Evolutionary conservation across 805 yeast species (phyloP).

Genomic region (Phaffomyces antillensis): DNA sequence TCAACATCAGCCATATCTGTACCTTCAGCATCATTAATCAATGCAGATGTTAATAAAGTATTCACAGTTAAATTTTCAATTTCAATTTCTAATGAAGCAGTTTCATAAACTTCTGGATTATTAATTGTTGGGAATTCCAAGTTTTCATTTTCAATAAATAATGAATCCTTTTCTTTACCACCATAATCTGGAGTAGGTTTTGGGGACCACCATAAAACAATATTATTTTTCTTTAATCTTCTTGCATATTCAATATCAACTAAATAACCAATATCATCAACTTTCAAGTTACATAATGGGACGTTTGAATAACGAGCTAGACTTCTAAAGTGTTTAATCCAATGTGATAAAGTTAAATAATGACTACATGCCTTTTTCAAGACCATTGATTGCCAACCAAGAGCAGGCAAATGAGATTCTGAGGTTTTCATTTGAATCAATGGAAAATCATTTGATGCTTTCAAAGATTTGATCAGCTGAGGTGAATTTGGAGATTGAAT

Average conservation of each 20-base stretch:
- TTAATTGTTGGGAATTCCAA: conserved; percentile 66
- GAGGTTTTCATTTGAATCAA: conserved; percentile 51
- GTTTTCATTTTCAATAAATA: conserved; percentile 44
- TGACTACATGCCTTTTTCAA: conserved; percentile 62
- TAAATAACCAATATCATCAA: conserved; percentile 69
- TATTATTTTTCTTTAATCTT: conserved; percentile 51
- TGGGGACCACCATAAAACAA: conserved; percentile 92
- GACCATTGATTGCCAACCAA: conserved; percentile 74
- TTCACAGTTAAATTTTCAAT: conserved; percentile 78
- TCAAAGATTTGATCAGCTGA: conserved; percentile 40
- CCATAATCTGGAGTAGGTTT: conserved; percentile 78
- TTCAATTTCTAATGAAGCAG: conserved; percentile 71
- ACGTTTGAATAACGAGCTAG: conserved; percentile 68
- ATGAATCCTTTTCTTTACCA: conserved; percentile 61
- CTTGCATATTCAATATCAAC: conserved; percentile 88
- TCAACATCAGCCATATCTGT: conserved; percentile 56
- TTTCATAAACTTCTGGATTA: conserved; percentile 70
- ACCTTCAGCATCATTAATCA: conserved; percentile 85
- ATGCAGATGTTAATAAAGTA: conserved; percentile 76
- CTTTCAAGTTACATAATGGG: conserved; percentile 78
- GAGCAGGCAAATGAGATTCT: conserved; percentile 57
- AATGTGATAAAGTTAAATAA: conserved; percentile 62
- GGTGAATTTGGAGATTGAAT: conserved; percentile 64
- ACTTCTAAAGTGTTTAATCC: conserved; percentile 60
- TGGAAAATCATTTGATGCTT: conserved; percentile 50